phyloP scores from a whole-genome alignment of 495 filamentous ascomycete species.

The Bombardia bombarda region DNA sequence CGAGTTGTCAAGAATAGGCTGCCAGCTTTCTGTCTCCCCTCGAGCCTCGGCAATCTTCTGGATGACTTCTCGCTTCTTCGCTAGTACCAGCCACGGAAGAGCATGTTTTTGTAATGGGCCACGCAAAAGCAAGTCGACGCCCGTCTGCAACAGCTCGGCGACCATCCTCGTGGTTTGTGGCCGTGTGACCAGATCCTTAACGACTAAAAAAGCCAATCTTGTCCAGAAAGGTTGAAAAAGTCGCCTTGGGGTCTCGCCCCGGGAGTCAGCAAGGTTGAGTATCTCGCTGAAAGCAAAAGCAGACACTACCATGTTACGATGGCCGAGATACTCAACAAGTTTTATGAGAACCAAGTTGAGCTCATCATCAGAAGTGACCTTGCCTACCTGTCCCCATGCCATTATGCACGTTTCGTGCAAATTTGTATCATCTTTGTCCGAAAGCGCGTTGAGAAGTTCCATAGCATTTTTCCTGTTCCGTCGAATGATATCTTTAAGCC shows the following conservation, averaged over 20 bases:
- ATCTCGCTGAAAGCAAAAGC: conserved; percentile 70
- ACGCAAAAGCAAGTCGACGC: conserved; percentile 63
- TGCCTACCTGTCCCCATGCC: conserved; percentile 74
- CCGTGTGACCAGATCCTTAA: conserved; percentile 68
- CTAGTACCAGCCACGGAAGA: conserved; percentile 76
- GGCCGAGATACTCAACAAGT: conserved; percentile 78
- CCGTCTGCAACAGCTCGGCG: conserved; percentile 68
- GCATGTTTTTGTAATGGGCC: conserved; percentile 73
- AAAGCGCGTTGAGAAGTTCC: conserved; percentile 60
- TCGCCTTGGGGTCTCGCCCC: conserved; percentile 49
- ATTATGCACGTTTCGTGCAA: conserved; percentile 78
- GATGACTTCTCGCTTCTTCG: conserved; percentile 68
- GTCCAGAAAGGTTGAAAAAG: conserved; percentile 83
- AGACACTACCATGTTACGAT: conserved; percentile 70
- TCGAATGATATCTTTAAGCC: conserved; percentile 28
- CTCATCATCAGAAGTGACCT: conserved; percentile 56
- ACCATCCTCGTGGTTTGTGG: conserved; percentile 77
- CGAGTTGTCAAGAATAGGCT: conserved; percentile 41
- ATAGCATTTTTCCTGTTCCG: conserved; percentile 63
- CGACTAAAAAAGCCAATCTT: conserved; percentile 66
- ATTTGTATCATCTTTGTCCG: conserved; percentile 52
- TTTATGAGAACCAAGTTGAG: conserved; percentile 77
- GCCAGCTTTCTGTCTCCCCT: conserved; percentile 37
- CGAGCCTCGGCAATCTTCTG: conserved; percentile 69
- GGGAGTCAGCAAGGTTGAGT: conserved; percentile 55